Evolutionary conservation across 1,284 basidiomycete genomes (phyloP), one percentile per base, ranked within the genome.

Genomic region (Mycosarcoma mackinlayi): DNA sequence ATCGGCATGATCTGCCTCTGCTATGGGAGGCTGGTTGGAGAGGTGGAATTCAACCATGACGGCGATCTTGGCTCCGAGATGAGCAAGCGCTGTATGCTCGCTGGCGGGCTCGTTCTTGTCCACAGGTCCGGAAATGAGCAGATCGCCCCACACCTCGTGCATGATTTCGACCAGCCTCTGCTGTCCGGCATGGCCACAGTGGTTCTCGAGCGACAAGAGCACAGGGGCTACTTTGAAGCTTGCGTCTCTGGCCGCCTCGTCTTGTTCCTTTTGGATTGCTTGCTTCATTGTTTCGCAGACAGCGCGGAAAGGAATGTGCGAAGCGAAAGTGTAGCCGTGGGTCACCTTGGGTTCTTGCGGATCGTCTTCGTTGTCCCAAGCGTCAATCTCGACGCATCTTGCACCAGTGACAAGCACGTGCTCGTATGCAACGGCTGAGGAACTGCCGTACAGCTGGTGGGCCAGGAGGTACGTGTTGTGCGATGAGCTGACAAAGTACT

Each of bases 341-440:
- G 87, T 89, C 30, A 89, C 88, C 50, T 88, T 84, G 24, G 86
- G 85, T 11, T 87, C 87, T 40, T 85, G 83, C 3, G 84, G 83
- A 5, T 86, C 86, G 21, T 68, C 48, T 0, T 78, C 76, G 14
- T 73, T 61, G 11, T 88, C 85, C 89, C 89, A 90, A 14, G 88
- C 88, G 71, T 90, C 89, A 56, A 90, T 88, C 78, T 90, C 89
- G 81, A 90, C 87, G 73, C 88, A 89, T 33, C 88, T 85, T 5
- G 85, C 87, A 41, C 86, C 85, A 5, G 86, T 85, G 24, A 83
- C 82, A 14, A 89, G 81, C 37, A 89, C 88, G 61, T 88, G 86
- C 4, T 84, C 86, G 75, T 90, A 90, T 0, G 85, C 85, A 1
- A 85, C 84, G 1, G 88, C 84, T 7, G 88, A 88, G 4, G 87